Percentiles rank a stretch among this genome's conserved stretches.
Conservation (phyloP, 2,329 filamentous ascomycete species). For the Diaporthe sp. region DNA sequence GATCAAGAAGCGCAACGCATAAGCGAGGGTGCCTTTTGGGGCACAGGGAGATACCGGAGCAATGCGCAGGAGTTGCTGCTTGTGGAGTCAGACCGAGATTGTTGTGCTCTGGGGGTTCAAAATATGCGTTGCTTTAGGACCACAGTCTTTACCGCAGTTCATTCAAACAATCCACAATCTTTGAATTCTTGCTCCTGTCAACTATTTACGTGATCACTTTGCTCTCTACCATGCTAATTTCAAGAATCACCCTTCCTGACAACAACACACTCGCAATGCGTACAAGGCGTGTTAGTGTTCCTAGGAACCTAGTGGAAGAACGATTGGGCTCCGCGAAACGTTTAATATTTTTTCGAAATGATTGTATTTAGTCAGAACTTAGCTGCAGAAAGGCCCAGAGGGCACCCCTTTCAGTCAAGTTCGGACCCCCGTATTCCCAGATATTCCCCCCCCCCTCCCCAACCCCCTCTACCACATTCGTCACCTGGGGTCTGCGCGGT, state of each 20-base stretch:
- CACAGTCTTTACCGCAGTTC: neutral
- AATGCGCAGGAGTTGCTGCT: neutral
- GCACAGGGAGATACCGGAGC: neutral
- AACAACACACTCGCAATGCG: neutral
- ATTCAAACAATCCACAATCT: neutral
- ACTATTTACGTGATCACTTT: neutral
- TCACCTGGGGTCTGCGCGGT: too few species aligned
- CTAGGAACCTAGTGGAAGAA: too few species aligned
- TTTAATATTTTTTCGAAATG: too few species aligned
- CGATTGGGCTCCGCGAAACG: too few species aligned
- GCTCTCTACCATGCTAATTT: neutral
- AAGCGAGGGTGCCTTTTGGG: neutral
- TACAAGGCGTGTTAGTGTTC: too few species aligned
- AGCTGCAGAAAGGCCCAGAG: too few species aligned
- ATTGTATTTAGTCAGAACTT: too few species aligned
- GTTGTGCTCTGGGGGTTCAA: neutral
- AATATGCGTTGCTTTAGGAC: neutral
- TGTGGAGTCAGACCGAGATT: neutral
- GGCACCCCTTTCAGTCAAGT: too few species aligned
- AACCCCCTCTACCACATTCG: neutral
- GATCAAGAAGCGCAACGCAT: neutral
- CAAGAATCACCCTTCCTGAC: neutral
- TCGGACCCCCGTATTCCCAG: too few species aligned
- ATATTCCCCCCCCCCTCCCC: too few species aligned
- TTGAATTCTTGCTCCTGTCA: neutral